Base-by-base conservation (phyloP, 2,329 filamentous ascomycete genomes). In the Mycosphaerella arachidis region DNA sequence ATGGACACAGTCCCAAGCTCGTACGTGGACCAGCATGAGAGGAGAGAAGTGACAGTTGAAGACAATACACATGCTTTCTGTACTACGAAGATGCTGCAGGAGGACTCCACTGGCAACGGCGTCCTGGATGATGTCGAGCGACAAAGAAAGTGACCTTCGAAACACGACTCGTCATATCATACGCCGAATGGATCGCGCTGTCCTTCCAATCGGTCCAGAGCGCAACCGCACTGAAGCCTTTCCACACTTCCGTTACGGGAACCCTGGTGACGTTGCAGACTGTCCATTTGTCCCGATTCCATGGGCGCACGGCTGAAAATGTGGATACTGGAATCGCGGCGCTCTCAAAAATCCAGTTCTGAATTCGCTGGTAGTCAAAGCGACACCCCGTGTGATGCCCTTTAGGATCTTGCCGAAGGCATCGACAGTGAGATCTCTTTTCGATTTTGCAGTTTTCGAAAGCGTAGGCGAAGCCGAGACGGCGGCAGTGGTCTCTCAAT, bases 11-110 rank as follows among this genome's bases (percentile, higher is more conserved):
- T 90, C 61, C 76, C 77, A 30, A 76, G 73, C 12, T 75, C 76
- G 1, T 82, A 84, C 58, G 82, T 82, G 0, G 79, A 83, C 68
- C 79, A 77, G 60, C 87, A 90, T 64, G 82, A 81, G 6, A 78
- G 82, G 57, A 86, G 85, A 0, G 81, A 88, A 71, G 77, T 90
- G 55, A 81, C 81, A n/a, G 70, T 89, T 48, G 86, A 90, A 74
- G 87, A 86, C 3, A 73, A 78, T 56, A 89, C 87, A 13, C 82
- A 83, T 70, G 80, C 85, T 67, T 81, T 78, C 10, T 91, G 87
- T 87, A 85, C 86, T 18, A 75, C 71, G 7, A 77, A 78, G 64
- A 69, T 78, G 31, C 77, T 71, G 55, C 63, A 65, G 27, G 68
- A 71, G 27, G 71, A 69, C 5, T 62, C 67, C 10, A 52, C 50